Conservation (phyloP, 345 rosid genomes). For the Boechera stricta region DNA sequence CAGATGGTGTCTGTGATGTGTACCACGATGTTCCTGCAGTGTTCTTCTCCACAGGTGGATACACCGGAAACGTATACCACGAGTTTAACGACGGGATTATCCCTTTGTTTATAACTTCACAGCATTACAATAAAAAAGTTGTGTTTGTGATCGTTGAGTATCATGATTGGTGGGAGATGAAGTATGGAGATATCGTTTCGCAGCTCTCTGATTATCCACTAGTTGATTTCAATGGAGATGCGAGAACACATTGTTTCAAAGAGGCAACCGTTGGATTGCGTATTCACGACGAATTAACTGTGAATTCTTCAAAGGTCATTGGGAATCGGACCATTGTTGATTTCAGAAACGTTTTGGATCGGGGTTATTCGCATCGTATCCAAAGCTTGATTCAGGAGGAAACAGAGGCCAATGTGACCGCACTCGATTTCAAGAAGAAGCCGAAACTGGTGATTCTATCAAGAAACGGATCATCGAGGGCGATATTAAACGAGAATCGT, state of each 20-base stretch:
- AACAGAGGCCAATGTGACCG: conserved; percentile 36
- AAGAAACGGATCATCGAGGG: conserved; percentile 64
- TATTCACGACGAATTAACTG: conserved; percentile 76
- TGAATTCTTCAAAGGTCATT: conserved; percentile 52
- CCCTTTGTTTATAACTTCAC: conserved; percentile 81
- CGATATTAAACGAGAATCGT: conserved; percentile 62
- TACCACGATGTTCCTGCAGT: conserved; percentile 69
- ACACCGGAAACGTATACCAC: conserved; percentile 80
- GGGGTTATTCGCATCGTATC: conserved; percentile 62
- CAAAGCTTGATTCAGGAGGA: conserved; percentile 53
- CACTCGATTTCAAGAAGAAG: conserved; percentile 44
- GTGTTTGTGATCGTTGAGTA: conserved; percentile 84
- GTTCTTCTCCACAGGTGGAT: conserved; percentile 87
- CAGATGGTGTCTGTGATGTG: conserved; percentile 57
- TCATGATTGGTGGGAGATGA: conserved; percentile 82
- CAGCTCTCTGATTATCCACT: conserved; percentile 63
- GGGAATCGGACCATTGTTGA: conserved; percentile 58
- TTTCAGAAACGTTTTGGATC: conserved; percentile 64
- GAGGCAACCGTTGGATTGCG: conserved; percentile 77
- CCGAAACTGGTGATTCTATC: conserved; percentile 76
- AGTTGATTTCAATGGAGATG: conserved; percentile 63
- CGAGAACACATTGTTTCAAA: conserved; percentile 78
- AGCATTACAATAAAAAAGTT: conserved; percentile 67
- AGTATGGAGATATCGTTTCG: conserved; percentile 67
- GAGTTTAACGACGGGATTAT: conserved; percentile 87